Conservation (phyloP, 352 stramenopile genomes). For the Phytopythium sindhum region DNA sequence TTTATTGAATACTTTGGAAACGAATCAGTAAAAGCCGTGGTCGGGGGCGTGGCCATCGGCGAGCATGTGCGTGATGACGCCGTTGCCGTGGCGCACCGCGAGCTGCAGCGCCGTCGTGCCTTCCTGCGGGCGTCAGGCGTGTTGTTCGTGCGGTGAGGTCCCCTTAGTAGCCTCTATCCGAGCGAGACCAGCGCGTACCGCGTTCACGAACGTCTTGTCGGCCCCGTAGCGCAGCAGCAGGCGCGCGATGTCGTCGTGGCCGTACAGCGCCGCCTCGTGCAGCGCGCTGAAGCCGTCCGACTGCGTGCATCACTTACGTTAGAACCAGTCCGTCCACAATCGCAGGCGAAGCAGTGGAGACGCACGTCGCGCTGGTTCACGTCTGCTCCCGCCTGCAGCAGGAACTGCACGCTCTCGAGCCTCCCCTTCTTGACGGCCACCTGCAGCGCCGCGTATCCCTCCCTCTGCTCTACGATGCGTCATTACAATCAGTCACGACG, state of each 20-base stretch:
- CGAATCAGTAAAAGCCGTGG: constrained; percentile 54
- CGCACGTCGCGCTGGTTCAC: constrained; percentile 64
- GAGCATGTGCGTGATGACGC: constrained; percentile 57
- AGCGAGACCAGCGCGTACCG: constrained; percentile 18
- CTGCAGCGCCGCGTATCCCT: constrained; percentile 60
- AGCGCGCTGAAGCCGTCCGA: constrained; percentile 67
- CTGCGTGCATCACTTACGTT: constrained; percentile 13
- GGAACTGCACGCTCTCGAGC: constrained; percentile 48
- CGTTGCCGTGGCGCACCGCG: constrained; percentile 61
- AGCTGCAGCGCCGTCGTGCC: constrained; percentile 61
- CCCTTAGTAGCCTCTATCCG: background rate
- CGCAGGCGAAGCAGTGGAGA: background rate
- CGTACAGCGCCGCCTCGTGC: constrained; percentile 63
- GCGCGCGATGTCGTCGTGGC: constrained; percentile 56
- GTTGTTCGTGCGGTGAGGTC: background rate
- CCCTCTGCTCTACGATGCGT: constrained; percentile 25
- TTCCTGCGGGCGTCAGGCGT: constrained; percentile 26
- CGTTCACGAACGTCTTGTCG: constrained; percentile 56
- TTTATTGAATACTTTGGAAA: background rate
- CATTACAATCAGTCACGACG: background rate
- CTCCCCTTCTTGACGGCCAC: constrained; percentile 52
- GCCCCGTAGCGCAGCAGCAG: constrained; percentile 47
- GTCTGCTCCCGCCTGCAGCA: constrained; percentile 45
- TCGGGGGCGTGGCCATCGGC: constrained; percentile 45
- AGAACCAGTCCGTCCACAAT: background rate